Conservation (phyloP, 768 basidiomycete species). For the Trametopsis cervina region DNA sequence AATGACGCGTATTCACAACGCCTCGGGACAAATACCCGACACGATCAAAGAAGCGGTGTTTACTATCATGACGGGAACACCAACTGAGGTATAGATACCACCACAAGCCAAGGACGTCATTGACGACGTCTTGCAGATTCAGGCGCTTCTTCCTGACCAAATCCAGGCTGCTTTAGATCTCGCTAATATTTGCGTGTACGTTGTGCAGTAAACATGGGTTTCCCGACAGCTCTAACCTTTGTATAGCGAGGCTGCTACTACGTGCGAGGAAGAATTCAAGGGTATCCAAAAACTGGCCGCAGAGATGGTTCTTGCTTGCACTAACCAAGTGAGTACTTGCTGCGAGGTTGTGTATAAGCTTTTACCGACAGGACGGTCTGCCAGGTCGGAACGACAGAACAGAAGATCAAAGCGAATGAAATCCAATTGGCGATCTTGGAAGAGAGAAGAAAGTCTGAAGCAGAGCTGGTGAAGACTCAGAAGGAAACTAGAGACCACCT, state of each 20-base stretch:
- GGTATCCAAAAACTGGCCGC: neutral
- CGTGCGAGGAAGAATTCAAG: neutral
- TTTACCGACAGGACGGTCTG: too few relatives aligned
- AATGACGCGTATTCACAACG: constrained; percentile 7
- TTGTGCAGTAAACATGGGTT: neutral
- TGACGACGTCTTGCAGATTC: neutral
- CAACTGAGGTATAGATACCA: neutral
- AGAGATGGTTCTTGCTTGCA: constrained; percentile 6
- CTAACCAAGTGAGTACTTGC: constrained; percentile 1
- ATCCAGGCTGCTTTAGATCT: neutral
- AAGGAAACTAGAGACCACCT: neutral
- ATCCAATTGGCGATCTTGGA: neutral
- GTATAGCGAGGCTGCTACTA: neutral
- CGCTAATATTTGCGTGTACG: constrained; percentile 2
- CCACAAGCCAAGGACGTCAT: too few relatives aligned
- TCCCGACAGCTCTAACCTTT: neutral
- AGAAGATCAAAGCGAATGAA: constrained; percentile 1
- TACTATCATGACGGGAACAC: neutral
- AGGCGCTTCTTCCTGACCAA: constrained; percentile 1
- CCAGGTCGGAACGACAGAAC: constrained; percentile 2
- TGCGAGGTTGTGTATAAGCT: too few relatives aligned
- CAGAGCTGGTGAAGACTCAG: neutral
- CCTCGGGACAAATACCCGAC: constrained; percentile 6
- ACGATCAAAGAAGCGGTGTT: constrained; percentile 3
- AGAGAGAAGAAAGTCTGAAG: neutral